phyloP scores from a whole-genome alignment of 768 basidiomycete species.

The Clitopilus passeckerianus region DNA sequence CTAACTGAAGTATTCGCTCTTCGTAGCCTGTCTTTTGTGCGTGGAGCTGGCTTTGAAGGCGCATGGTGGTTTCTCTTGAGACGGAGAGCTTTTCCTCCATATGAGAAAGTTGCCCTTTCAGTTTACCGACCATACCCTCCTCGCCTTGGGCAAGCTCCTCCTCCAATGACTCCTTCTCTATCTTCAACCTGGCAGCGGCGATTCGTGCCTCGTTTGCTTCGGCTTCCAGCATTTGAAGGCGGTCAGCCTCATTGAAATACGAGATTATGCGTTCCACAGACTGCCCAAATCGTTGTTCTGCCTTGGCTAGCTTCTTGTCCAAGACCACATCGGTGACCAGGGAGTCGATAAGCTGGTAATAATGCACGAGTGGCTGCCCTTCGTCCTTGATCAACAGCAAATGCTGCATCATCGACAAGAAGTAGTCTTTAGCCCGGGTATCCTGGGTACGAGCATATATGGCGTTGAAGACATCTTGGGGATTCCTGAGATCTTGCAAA shows the following conservation, averaged over 20 bases:
- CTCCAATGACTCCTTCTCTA: conserved; percentile 81
- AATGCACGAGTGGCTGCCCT: conserved; percentile 75
- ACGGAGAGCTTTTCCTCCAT: conserved; percentile 73
- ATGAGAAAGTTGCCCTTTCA: conserved; percentile 65
- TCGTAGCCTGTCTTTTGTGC: conserved; percentile 78
- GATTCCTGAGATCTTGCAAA: conserved; percentile 70
- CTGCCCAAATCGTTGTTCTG: conserved; percentile 80
- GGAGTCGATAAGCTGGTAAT: conserved; percentile 89
- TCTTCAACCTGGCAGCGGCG: conserved; percentile 55
- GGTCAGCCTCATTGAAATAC: conserved; percentile 87
- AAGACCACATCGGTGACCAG: conserved; percentile 88
- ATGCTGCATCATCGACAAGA: conserved; percentile 93
- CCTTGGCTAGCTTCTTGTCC: conserved; percentile 83
- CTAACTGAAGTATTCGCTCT: conserved; percentile 82
- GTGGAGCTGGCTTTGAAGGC: conserved; percentile 73
- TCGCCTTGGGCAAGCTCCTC: conserved; percentile 77
- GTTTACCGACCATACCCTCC: conserved; percentile 78
- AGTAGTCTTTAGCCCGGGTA: conserved; percentile 75
- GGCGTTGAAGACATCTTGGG: conserved; percentile 84
- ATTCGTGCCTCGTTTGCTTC: conserved; percentile 69
- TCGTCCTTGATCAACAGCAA: conserved; percentile 88
- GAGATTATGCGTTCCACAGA: conserved; percentile 87
- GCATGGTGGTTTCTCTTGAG: conserved; percentile 75
- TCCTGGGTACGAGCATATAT: conserved; percentile 74
- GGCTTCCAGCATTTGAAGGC: conserved; percentile 71